A percentile compares a stretch with the other conserved stretches of the same genome.
Conservation (phyloP, 2,329 filamentous ascomycete species). For the Exophiala sideris region DNA sequence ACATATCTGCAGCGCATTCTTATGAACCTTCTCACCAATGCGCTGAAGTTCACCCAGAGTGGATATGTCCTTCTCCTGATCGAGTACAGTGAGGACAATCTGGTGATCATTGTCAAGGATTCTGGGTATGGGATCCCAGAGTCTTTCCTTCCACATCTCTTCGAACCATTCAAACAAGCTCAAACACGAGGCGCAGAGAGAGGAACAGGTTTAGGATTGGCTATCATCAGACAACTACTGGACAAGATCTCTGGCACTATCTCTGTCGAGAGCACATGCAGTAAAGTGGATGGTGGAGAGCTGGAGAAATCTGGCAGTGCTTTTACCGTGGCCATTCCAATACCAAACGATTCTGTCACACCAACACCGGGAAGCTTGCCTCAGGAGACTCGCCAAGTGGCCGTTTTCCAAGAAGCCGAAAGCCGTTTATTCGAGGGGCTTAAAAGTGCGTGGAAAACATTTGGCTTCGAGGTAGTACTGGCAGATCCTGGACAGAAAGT, state of each 20-base stretch:
- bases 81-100: conserved; percentile 50
- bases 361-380: neutral
- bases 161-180: conserved; percentile 58
- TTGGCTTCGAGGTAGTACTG: conserved; percentile 24
- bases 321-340: conserved; percentile 25
- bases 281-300: conserved; percentile 18
- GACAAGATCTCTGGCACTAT: conserved; percentile 33
- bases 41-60: conserved; percentile 42
- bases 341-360: neutral
- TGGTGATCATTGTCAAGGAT: conserved; percentile 52
- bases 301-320: conserved; percentile 22
- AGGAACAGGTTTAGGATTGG: conserved; percentile 33
- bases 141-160: conserved; percentile 63
- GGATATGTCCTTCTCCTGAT: conserved; percentile 59
- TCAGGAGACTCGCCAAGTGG: conserved; percentile 11
- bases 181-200: conserved; percentile 31
- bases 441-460: conserved; percentile 28
- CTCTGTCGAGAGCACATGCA: conserved; percentile 30
- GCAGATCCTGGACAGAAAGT: conserved; percentile 24
- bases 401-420: conserved; percentile 21
- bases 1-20: conserved; percentile 44
- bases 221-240: conserved; percentile 33
- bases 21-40: conserved; percentile 38
- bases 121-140: conserved; percentile 31
- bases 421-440: conserved; percentile 27